A percentile compares a stretch with the other conserved stretches of the same genome.
These are phyloP conservation scores for Cladosporium sp. DNA, from an alignment of 2,329 filamentous ascomycete species.

Conservation along the genomic window DNA sequence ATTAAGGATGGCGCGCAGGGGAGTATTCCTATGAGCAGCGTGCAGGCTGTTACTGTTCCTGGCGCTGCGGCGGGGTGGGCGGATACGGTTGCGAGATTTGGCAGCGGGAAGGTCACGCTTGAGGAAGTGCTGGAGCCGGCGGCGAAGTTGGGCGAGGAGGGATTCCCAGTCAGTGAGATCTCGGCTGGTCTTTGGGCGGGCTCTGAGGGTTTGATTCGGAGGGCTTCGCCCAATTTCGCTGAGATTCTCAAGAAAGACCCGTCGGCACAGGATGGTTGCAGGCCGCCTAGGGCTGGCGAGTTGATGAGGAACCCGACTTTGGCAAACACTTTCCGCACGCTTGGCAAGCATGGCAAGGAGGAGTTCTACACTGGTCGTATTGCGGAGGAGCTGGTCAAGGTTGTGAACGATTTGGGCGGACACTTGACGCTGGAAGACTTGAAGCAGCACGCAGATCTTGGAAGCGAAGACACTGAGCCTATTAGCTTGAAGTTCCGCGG, in stretches of 20 bases:
- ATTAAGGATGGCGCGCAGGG: slow-evolving; percentile 57
- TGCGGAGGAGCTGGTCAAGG: slow-evolving; percentile 77
- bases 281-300: slow-evolving; percentile 77
- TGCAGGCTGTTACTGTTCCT: slow-evolving; percentile 82
- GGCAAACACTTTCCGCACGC: slow-evolving; percentile 74
- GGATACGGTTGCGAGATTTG: slow-evolving; percentile 83
- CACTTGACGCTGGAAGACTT: slow-evolving; percentile 78
- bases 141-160: slow-evolving; percentile 80
- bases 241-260: slow-evolving; percentile 86
- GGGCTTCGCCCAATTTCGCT: slow-evolving; percentile 78
- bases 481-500: slow-evolving; percentile 65
- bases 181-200: slow-evolving; percentile 77
- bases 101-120: slow-evolving; percentile 78
- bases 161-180: slow-evolving; percentile 85
- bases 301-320: slow-evolving; percentile 84
- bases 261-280: slow-evolving; percentile 64
- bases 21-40: slow-evolving; percentile 71
- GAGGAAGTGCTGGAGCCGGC: slow-evolving; percentile 79
- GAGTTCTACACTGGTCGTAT: slow-evolving; percentile 89
- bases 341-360: slow-evolving; percentile 79
- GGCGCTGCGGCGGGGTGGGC: slow-evolving; percentile 93
- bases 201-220: slow-evolving; percentile 63
- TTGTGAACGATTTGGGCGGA: slow-evolving; percentile 73
- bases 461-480: slow-evolving; percentile 78
- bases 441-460: slow-evolving; percentile 68